A percentile compares a stretch with the other conserved stretches of the same genome.
phyloP scores from a whole-genome alignment of 192 early-diverging fungal species.

The Kappamyces sp. region DNA sequence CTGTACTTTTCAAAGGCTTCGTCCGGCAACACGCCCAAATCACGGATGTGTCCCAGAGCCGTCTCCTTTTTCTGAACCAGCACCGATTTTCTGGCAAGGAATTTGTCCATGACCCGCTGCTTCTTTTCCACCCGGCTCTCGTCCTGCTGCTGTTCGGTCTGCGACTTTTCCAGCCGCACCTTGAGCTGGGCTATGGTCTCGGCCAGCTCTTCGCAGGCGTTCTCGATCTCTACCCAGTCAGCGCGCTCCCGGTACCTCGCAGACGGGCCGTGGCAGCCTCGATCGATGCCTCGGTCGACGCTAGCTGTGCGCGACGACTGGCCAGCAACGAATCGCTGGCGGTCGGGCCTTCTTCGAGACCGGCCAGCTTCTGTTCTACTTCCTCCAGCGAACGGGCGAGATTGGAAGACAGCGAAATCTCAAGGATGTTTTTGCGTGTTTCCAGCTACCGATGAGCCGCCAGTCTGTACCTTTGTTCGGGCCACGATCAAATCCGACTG shows the following conservation, averaged over 20 bases:
- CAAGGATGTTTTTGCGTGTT: slow-evolving; percentile 61
- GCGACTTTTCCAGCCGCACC: neutral
- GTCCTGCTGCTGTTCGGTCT: slow-evolving; percentile 47
- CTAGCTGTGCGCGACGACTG: neutral
- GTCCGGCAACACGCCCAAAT: slow-evolving; percentile 91
- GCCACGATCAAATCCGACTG: slow-evolving; percentile 24
- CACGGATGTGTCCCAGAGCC: slow-evolving; percentile 78
- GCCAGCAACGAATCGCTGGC: neutral
- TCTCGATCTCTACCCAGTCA: slow-evolving; percentile 14
- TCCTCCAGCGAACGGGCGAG: slow-evolving; percentile 64
- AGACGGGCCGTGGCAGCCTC: neutral
- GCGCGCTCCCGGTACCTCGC: too few relatives aligned
- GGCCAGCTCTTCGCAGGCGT: neutral
- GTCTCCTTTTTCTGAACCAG: slow-evolving; percentile 83
- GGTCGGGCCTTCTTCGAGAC: neutral
- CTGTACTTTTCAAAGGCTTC: slow-evolving; percentile 77
- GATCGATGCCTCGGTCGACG: slow-evolving; percentile 1
- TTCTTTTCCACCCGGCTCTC: slow-evolving; percentile 43
- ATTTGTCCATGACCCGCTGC: slow-evolving; percentile 67
- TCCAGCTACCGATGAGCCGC: slow-evolving; percentile 48
- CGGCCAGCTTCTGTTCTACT: slow-evolving; percentile 56
- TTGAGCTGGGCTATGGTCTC: neutral
- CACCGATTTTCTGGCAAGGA: slow-evolving; percentile 53
- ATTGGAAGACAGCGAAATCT: slow-evolving; percentile 66
- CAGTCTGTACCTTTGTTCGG: slow-evolving; percentile 12